Percentiles rank a stretch among this genome's conserved stretches.
phyloP scores from a whole-genome alignment of 2,329 filamentous ascomycete species.

The Sphaerulina vaccinii region DNA sequence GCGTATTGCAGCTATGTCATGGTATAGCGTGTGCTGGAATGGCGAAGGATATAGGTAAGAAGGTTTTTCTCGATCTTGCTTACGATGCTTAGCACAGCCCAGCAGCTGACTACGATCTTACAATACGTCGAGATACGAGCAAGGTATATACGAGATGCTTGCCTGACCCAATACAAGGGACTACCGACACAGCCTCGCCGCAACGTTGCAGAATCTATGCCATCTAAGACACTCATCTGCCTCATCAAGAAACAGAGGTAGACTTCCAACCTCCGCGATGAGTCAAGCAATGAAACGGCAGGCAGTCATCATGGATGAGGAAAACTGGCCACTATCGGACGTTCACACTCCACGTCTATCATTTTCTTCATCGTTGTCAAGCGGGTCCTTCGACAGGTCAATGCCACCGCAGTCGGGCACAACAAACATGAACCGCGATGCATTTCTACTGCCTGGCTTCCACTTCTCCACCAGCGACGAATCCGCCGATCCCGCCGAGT shows the following conservation, averaged over 20 bases:
- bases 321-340: slow-evolving; percentile 15
- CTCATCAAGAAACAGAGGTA: slow-evolving; percentile 5
- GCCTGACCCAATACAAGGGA: background rate
- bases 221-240: slow-evolving; percentile 10
- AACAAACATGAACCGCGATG: background rate
- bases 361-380: slow-evolving; percentile 17
- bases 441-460: slow-evolving; percentile 22
- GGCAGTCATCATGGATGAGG: slow-evolving; percentile 20
- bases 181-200: background rate
- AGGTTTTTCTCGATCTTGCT: background rate
- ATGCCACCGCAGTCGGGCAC: slow-evolving; percentile 13
- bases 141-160: background rate
- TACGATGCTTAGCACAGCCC: background rate
- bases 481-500: slow-evolving; percentile 24
- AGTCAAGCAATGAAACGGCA: slow-evolving; percentile 17
- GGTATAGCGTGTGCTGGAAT: background rate
- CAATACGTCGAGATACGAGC: background rate
- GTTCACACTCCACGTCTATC: slow-evolving; percentile 15
- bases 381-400: slow-evolving; percentile 11
- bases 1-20: slow-evolving; percentile 9
- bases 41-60: slow-evolving; percentile 2
- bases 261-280: slow-evolving; percentile 12
- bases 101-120: background rate
- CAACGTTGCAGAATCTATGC: slow-evolving; percentile 4
- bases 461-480: slow-evolving; percentile 27